Percentiles rank a stretch among this genome's conserved stretches.
phyloP scores from a whole-genome alignment of 768 basidiomycete species.

The Coprinellus aureogranulatus region DNA sequence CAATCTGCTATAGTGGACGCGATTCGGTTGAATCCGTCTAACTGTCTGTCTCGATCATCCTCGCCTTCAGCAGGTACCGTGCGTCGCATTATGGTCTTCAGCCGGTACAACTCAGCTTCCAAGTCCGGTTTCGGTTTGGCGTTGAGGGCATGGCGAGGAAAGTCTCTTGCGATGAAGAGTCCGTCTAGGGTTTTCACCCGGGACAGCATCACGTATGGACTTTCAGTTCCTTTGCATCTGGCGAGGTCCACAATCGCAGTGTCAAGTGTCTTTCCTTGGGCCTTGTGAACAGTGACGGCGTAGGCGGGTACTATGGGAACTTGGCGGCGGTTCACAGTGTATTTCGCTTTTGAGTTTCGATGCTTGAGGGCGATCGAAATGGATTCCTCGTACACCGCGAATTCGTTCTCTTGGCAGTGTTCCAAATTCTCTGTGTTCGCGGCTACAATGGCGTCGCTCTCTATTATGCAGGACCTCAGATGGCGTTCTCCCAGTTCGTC shows the following conservation, averaged over 20 bases:
- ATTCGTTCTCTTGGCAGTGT: conserved; percentile 8
- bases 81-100: no score
- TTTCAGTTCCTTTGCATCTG: conserved; percentile 17
- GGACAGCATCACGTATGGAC: conserved; percentile 34
- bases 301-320: conserved; percentile 28
- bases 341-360: background rate
- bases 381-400: conserved; percentile 14
- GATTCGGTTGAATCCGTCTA: no score
- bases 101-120: conserved; percentile 30
- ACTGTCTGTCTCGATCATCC: no score
- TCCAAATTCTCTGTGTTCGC: background rate
- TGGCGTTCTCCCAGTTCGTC: conserved; percentile 11
- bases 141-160: background rate
- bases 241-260: conserved; percentile 24
- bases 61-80: no score
- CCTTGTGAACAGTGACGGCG: conserved; percentile 28
- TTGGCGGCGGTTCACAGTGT: conserved; percentile 10
- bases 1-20: no score
- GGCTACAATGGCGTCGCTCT: conserved; percentile 3
- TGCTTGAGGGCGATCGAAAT: background rate
- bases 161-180: conserved; percentile 3
- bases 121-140: background rate
- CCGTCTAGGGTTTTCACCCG: conserved; percentile 14
- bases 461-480: conserved; percentile 17
- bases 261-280: conserved; percentile 28